A percentile compares a stretch with the other conserved stretches of the same genome.
Evolutionary conservation across 2,329 filamentous ascomycete species (phyloP).

Genomic region (Rhytidhysteron rufulum): DNA sequence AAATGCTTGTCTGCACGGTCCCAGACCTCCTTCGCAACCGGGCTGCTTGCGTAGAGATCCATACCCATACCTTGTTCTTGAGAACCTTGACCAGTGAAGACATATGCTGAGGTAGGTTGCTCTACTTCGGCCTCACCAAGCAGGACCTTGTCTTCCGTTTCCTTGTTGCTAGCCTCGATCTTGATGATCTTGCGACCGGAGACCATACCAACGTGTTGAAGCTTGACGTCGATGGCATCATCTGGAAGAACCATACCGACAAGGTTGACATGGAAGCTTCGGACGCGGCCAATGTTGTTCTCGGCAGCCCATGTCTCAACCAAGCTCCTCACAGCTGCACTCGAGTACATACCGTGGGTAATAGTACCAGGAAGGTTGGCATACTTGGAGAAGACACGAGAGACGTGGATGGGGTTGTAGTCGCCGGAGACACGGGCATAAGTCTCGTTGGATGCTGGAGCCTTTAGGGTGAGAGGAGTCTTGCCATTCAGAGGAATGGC

Average conservation of each 20-base stretch:
- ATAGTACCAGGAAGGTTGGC: constrained; percentile 95
- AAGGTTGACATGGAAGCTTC: constrained; percentile 93
- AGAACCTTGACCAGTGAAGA: constrained; percentile 97
- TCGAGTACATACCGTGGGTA: constrained; percentile 99
- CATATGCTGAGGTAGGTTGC: constrained; percentile 92
- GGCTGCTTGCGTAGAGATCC: constrained; percentile 92
- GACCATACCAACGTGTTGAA: constrained; percentile 97
- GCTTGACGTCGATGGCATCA: constrained; percentile 88
- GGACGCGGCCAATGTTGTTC: constrained; percentile 95
- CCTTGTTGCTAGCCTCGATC: constrained; percentile 92
- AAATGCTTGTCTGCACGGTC: constrained; percentile 88
- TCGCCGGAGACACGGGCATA: constrained; percentile 97
- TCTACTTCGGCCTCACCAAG: constrained; percentile 95
- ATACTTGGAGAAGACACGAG: constrained; percentile 91
- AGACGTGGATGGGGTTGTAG: constrained; percentile 98
- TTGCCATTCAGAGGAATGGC: constrained; percentile 92
- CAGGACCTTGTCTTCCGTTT: constrained; percentile 94
- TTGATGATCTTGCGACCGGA: constrained; percentile 99
- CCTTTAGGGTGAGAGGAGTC: constrained; percentile 80
- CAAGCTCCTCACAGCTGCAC: constrained; percentile 88
- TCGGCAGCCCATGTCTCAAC: constrained; percentile 99
- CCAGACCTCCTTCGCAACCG: constrained; percentile 96
- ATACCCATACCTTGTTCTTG: constrained; percentile 99
- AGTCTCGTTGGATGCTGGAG: constrained; percentile 93
- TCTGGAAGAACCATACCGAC: constrained; percentile 99